A percentile compares a stretch with the other conserved stretches of the same genome.
Evolutionary conservation across 345 rosid genomes (phyloP).

Genomic region (Lenwebbia sp.): DNA sequence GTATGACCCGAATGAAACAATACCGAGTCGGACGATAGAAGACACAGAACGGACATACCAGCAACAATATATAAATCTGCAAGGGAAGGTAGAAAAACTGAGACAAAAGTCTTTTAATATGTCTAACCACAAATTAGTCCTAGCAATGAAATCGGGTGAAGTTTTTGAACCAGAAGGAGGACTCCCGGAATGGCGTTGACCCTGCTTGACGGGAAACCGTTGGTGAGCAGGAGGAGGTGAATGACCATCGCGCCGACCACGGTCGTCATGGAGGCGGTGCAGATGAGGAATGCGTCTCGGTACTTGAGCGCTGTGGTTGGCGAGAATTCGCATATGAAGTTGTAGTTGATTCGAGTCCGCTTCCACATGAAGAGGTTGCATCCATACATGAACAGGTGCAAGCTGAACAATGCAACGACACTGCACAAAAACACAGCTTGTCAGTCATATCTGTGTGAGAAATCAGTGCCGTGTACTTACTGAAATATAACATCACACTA

Average conservation of each 20-base stretch:
- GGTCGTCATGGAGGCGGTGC: constrained; percentile 86
- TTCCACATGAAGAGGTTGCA: constrained; percentile 90
- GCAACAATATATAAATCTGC: constrained; percentile 50
- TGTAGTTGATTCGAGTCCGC: constrained; percentile 67
- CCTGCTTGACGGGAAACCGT: constrained; percentile 33
- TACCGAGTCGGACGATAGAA: constrained; percentile 76
- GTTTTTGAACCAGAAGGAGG: constrained; percentile 46
- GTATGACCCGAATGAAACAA: constrained; percentile 65
- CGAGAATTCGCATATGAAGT: constrained; percentile 74
- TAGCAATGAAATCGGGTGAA: not conserved
- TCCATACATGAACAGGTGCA: constrained; percentile 92
- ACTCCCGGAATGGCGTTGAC: constrained; percentile 85
- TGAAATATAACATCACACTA: not conserved
- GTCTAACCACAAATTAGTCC: not conserved
- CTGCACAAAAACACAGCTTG: constrained; percentile 28
- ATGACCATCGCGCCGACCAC: constrained; percentile 79
- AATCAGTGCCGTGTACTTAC: not conserved
- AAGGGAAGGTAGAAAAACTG: not conserved
- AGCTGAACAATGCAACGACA: constrained; percentile 70
- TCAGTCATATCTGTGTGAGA: not conserved
- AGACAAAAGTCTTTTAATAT: not conserved
- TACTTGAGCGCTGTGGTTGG: constrained; percentile 71
- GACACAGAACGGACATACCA: constrained; percentile 69
- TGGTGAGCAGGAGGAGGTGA: constrained; percentile 66
- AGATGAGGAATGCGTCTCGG: constrained; percentile 77